These are phyloP conservation scores for Nitzschia sp. DNA, from an alignment of 108 stramenopile genomes.

Conservation along the genomic window DNA sequence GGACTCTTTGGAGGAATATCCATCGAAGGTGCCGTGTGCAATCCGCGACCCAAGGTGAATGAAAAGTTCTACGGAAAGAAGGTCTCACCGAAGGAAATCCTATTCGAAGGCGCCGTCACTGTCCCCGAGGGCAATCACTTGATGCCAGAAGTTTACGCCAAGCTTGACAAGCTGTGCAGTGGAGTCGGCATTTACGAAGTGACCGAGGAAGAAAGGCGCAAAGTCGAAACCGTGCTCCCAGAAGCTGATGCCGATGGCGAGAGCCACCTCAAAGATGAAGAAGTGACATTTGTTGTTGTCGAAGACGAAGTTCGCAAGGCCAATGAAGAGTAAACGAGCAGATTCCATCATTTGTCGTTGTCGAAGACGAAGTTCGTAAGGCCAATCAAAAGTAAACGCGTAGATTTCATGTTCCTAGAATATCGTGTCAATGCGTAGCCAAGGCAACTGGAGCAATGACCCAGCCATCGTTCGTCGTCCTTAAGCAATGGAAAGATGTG, in stretches of 20 bases:
- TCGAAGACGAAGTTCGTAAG: no score
- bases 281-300: not conserved
- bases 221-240: not conserved
- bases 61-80: constrained; percentile 28
- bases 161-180: constrained; percentile 15
- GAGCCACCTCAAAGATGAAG: constrained; percentile 7
- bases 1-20: constrained; percentile 23
- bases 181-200: constrained; percentile 10
- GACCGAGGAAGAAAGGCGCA: constrained; percentile 6
- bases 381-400: no score
- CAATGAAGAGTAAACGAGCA: no score
- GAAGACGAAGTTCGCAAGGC: no score
- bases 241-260: constrained; percentile 14
- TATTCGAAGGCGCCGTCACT: constrained; percentile 7
- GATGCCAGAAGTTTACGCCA: not conserved
- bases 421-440: no score
- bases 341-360: no score
- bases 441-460: no score
- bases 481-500: no score
- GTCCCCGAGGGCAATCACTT: constrained; percentile 19
- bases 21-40: constrained; percentile 29
- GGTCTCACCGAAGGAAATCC: constrained; percentile 7
- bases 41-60: constrained; percentile 13
- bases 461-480: no score
- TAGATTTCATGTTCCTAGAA: no score